Evolutionary conservation across 1,284 basidiomycete genomes (phyloP).

Genomic region (Phylloporus gajari): DNA sequence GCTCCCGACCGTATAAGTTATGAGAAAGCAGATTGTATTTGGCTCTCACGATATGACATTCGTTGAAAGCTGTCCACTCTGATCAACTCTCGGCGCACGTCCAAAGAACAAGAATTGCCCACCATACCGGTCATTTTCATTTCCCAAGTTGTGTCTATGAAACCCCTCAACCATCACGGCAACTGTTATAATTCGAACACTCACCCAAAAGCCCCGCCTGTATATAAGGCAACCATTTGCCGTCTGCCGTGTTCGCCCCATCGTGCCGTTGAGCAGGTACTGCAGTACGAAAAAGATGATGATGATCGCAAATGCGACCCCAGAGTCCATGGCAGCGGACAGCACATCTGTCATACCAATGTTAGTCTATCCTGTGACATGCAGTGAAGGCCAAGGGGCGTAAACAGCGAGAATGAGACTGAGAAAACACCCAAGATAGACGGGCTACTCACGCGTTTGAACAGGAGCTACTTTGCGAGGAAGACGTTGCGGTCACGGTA

Average conservation of each 20-base stretch:
- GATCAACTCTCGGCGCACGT: no score
- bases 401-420: not conserved
- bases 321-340: conserved; percentile 61
- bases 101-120: no score
- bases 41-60: no score
- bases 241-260: conserved; percentile 64
- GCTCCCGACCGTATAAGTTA: no score
- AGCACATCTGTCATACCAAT: conserved; percentile 50
- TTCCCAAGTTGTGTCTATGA: not conserved
- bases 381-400: not conserved
- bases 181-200: conserved; percentile 5
- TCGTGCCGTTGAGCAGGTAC: conserved; percentile 70
- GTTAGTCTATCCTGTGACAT: not conserved
- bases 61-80: no score
- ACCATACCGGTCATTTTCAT: no score
- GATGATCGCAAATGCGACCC: conserved; percentile 63
- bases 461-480: conserved; percentile 8
- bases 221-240: no score
- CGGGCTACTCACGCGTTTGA: conserved; percentile 39
- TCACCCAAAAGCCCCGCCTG: conserved; percentile 53
- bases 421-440: not conserved
- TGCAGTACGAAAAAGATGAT: conserved; percentile 77
- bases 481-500: not conserved
- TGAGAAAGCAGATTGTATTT: no score
- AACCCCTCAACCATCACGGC: not conserved